phyloP scores from a whole-genome alignment of 495 filamentous ascomycete species.

The Aspergillus sclerotiicarbonarius region DNA sequence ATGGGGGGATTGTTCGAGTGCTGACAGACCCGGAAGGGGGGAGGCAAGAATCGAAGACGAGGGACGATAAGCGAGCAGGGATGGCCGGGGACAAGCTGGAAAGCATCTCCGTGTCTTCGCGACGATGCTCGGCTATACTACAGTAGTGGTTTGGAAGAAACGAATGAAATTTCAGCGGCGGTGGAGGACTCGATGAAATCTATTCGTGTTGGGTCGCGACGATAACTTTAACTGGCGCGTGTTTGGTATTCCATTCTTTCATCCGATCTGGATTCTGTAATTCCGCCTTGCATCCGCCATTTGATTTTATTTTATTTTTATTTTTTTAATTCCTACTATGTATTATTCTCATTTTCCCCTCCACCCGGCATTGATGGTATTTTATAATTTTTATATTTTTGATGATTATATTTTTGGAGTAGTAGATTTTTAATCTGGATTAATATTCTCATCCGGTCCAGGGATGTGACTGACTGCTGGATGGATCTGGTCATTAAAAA shows the following conservation, averaged over 20 bases:
- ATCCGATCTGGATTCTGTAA: neutral
- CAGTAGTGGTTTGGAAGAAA: neutral
- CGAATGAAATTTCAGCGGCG: neutral
- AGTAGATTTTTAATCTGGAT: neutral
- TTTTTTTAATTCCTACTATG: slow-evolving; percentile 6
- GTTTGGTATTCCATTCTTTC: neutral
- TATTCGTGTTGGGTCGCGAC: slow-evolving; percentile 13
- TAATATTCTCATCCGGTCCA: neutral
- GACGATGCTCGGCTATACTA: neutral
- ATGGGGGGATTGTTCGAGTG: neutral
- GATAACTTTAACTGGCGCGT: slow-evolving; percentile 15
- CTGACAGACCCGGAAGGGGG: neutral
- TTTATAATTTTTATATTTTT: too few species aligned
- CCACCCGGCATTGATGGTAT: too few species aligned
- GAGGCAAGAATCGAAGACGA: neutral
- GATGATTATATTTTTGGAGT: too few species aligned
- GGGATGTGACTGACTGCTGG: neutral
- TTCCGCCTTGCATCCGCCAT: slow-evolving; percentile 10
- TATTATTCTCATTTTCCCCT: neutral
- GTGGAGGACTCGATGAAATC: neutral
- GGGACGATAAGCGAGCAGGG: too few species aligned
- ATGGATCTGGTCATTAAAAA: neutral
- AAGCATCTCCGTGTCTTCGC: slow-evolving; percentile 15
- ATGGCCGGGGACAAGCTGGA: too few species aligned
- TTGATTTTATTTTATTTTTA: slow-evolving; percentile 8